phyloP scores from a whole-genome alignment of 345 rosid genomes.

The Gossypium longicalyx region DNA sequence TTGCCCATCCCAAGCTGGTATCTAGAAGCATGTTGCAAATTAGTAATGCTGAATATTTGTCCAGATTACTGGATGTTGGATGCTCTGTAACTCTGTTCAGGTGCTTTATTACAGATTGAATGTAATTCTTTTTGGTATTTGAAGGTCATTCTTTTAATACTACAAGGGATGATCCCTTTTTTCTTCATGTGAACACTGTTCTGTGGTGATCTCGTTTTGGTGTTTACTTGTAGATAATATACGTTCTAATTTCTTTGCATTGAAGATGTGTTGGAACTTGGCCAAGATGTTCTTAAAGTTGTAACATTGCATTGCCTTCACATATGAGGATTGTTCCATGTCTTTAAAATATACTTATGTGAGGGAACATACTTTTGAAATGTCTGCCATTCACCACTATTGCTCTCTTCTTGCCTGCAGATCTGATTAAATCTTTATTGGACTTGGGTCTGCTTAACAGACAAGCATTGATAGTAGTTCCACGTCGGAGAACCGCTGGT shows the following conservation, averaged over 20 bases:
- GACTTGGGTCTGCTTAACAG: constrained; percentile 69
- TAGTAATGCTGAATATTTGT: neutral
- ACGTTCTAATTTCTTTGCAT: neutral
- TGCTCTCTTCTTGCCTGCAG: constrained; percentile 38
- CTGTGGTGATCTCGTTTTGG: neutral
- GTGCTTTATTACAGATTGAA: neutral
- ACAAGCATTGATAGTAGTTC: constrained; percentile 84
- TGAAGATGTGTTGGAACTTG: neutral
- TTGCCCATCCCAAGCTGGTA: neutral
- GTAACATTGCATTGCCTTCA: neutral
- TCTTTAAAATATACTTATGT: neutral
- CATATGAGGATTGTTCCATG: neutral
- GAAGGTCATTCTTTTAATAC: neutral
- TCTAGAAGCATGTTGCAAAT: neutral
- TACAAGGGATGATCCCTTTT: neutral
- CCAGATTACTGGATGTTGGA: neutral
- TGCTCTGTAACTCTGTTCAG: neutral
- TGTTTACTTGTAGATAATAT: neutral
- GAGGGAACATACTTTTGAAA: neutral
- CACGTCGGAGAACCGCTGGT: constrained; percentile 36
- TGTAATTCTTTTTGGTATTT: neutral
- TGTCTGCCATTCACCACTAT: neutral
- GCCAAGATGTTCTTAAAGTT: neutral
- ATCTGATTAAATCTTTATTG: constrained; percentile 59
- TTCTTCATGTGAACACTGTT: neutral